Base-by-base conservation (phyloP, 192 early-diverging fungal genomes). In the Phlyctochytrium arcticum region DNA sequence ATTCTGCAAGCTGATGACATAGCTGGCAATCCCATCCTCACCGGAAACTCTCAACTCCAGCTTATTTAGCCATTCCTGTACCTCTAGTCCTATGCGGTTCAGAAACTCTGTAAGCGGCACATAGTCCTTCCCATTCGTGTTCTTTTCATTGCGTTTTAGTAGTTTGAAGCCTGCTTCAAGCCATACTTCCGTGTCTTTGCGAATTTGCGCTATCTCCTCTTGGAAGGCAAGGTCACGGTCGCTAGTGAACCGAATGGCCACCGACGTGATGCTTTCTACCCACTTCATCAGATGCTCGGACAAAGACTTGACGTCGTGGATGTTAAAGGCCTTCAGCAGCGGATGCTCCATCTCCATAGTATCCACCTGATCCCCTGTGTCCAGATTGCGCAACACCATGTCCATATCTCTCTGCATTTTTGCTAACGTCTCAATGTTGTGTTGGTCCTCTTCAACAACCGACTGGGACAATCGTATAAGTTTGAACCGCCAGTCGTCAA, bases 381-480 rank as follows among this genome's bases (percentile, higher is more conserved):
- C 64, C 5, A 85, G 65, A 44, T 76, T 77, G 55, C 75, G 79
- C n/a, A 79, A 60, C 21, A 85, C 74, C 44, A 74, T 68, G 17
- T 68, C 63, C 66, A 85, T 84, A 48, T 73, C 75, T 26, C 75
- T 34, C 51, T 78, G 68, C 57, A 84, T 75, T 36, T 77, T 78
- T 7, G 72, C 68, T 3, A 85, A 53, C 51, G 65, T 65, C 30
- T 81, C 78, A 36, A 85, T 74, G 51, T 78, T 78, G 23, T 67
- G 60, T 29, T 69, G 69, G 48, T 85, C 83, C 33, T 84, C 83
- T 34, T 84, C 81, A n/a, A 84, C 76, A 24, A 85, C 71, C 15
- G 67, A 53, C 55, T 81, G 75, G 7, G 83, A 84, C 17, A 84
- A 71, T 36, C 36, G 21, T 5, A 79, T 56, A 48, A 85, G 44